Base-by-base conservation (phyloP, 192 early-diverging fungal genomes). In the Umbelopsis vinacea region DNA sequence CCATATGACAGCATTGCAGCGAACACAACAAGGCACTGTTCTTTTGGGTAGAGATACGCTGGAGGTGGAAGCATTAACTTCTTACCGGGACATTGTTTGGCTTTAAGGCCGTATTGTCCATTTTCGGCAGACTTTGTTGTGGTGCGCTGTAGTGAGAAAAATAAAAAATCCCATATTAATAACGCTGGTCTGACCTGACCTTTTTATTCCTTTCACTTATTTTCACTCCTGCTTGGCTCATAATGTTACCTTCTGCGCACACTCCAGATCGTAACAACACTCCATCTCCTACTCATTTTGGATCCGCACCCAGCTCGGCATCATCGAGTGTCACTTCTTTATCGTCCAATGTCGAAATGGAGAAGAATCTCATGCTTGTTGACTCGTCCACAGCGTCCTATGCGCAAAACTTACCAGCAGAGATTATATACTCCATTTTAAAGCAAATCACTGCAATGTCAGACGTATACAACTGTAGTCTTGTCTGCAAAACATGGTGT, bases 11-110 rank as follows among this genome's bases (percentile, higher is more conserved):
- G 85, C 81, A 37, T 79, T 94, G 17, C 69, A 87, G 37, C 69
- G 92, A 50, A 82, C 79, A 47, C 75, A 89, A 48, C 90, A 92
- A 69, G 87, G 88, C 0, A 72, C 78, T 4, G 78, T 87, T 71
- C 78, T 74, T 2, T 50, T 93, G 21, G 81, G 76, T 53, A 82
- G 57, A 63, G 57, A 63, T 63, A 63, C 57, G 6, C 3, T 63
- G 19, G 29, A 63, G 33, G 12, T 63, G 57, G 29, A 63, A 37
- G 11, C 57, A 29, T 37, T 63, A 29, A 63, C 23, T 19, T 63
- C 57, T 19, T 26, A 63, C 33, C 57, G 15, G 57, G 57, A 63
- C 33, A 63, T 63, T 63, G 33, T 37, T 63, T 63, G 57, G 57
- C 57, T 63, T 17, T 63, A 35, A n/a, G 17, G 48, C 48, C 40